These are phyloP conservation scores for Corchorus olitorius DNA, from an alignment of 345 rosid species.

Conservation along the genomic window DNA sequence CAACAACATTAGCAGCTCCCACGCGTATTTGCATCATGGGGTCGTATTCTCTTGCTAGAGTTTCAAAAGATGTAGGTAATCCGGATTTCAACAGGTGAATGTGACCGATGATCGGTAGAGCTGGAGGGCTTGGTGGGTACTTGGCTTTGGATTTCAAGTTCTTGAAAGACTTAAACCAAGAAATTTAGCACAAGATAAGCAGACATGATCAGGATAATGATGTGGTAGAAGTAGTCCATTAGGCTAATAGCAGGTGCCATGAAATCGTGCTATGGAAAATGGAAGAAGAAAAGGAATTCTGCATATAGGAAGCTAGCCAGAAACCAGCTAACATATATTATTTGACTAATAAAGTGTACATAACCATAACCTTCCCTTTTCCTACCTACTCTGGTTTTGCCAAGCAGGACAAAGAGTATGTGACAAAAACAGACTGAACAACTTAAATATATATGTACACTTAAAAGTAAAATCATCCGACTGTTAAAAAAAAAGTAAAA, in stretches of 20 bases:
- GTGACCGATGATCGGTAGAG: constrained; percentile 51
- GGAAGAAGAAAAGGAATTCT: not conserved
- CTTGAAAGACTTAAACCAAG: constrained; percentile 21
- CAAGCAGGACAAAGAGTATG: not conserved
- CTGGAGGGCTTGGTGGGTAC: constrained; percentile 42
- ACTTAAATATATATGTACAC: no score
- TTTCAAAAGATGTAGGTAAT: constrained; percentile 33
- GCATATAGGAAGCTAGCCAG: not conserved
- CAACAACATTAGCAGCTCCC: constrained; percentile 29
- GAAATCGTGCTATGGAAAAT: not conserved
- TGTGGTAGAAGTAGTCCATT: not conserved
- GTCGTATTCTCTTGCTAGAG: constrained; percentile 34
- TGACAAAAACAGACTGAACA: no score
- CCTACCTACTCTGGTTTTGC: no score
- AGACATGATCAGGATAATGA: constrained; percentile 19
- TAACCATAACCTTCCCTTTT: not conserved
- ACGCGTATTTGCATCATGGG: constrained; percentile 39
- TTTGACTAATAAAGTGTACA: not conserved
- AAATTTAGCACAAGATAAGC: constrained; percentile 20
- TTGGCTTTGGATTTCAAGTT: constrained; percentile 4
- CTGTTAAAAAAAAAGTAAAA: no score
- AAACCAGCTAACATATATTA: not conserved
- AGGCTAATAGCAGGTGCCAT: not conserved
- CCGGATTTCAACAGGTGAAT: constrained; percentile 38
- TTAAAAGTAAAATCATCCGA: no score